These are phyloP conservation scores for Jamesozyma gamospora DNA, from an alignment of 805 yeast genomes.

Conservation along the genomic window DNA sequence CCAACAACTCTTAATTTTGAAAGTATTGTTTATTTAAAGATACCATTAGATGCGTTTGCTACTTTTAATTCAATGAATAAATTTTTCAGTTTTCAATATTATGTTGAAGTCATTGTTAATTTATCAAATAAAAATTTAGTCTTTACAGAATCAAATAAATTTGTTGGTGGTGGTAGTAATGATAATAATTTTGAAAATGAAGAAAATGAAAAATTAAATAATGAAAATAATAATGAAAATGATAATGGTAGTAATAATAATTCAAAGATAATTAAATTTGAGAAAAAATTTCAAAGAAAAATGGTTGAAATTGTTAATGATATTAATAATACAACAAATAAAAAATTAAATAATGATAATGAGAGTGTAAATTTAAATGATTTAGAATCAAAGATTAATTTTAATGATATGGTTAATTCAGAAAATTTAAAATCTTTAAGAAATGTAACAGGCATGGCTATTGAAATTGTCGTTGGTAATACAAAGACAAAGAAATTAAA, in stretches of 20 bases:
- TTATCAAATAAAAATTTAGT: conserved; percentile 50
- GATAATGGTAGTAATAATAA: not conserved
- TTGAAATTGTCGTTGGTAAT: conserved; percentile 76
- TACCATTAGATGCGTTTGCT: conserved; percentile 82
- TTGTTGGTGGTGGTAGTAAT: conserved; percentile 17
- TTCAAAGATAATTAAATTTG: conserved; percentile 1
- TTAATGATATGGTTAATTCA: conserved; percentile 53
- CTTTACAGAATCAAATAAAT: conserved; percentile 25
- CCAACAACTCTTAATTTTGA: conserved; percentile 49
- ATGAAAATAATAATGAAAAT: not conserved
- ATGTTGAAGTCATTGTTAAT: conserved; percentile 74
- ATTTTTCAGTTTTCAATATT: conserved; percentile 72
- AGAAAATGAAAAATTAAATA: not conserved
- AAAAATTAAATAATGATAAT: conserved; percentile 1
- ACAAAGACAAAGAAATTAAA: conserved; percentile 17
- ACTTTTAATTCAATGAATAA: conserved; percentile 54
- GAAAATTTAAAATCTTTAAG: conserved; percentile 66
- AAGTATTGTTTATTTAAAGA: conserved; percentile 51
- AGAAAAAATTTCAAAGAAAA: conserved; percentile 11
- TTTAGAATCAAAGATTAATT: conserved; percentile 20
- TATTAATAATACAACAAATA: not conserved
- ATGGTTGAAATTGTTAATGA: conserved; percentile 8
- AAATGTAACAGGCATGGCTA: conserved; percentile 71
- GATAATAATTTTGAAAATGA: conserved; percentile 11
- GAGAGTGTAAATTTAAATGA: conserved; percentile 9